Conservation (phyloP, 345 rosid genomes). For the Streptanthus diversifolius region DNA sequence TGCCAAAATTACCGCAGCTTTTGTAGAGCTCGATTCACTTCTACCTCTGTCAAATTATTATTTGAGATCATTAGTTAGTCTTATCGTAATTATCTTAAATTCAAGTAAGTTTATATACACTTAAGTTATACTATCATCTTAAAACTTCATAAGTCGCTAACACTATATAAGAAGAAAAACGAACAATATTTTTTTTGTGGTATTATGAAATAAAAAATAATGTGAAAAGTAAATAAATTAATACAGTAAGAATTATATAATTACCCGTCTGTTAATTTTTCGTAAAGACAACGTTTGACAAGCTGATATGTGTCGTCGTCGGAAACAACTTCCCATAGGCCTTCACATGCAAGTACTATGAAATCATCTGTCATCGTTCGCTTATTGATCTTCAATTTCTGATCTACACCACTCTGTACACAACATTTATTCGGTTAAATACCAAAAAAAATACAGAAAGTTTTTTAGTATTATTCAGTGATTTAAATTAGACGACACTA, state of each 20-base stretch:
- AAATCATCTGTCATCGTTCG: slow-evolving; percentile 52
- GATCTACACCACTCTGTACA: slow-evolving; percentile 19
- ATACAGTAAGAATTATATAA: neutral
- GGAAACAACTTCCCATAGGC: slow-evolving; percentile 72
- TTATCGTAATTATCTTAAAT: neutral
- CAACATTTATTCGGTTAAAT: neutral
- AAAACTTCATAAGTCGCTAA: neutral
- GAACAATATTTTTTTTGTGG: neutral
- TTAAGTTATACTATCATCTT: neutral
- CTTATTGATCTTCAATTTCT: slow-evolving; percentile 21
- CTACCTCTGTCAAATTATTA: neutral
- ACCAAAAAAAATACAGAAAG: neutral
- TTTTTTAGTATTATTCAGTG: neutral
- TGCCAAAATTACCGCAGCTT: slow-evolving; percentile 48
- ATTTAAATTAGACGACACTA: neutral
- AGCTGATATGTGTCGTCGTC: slow-evolving; percentile 62
- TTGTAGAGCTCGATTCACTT: slow-evolving; percentile 31
- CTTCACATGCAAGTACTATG: slow-evolving; percentile 70
- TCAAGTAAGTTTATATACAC: neutral
- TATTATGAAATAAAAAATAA: neutral
- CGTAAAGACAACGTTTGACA: slow-evolving; percentile 50
- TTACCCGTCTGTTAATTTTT: slow-evolving; percentile 19
- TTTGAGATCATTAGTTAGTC: neutral
- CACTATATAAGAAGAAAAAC: neutral
- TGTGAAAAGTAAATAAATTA: neutral